Base-by-base conservation (phyloP, 257 asterid species). In the Przewalskia tangutica region DNA sequence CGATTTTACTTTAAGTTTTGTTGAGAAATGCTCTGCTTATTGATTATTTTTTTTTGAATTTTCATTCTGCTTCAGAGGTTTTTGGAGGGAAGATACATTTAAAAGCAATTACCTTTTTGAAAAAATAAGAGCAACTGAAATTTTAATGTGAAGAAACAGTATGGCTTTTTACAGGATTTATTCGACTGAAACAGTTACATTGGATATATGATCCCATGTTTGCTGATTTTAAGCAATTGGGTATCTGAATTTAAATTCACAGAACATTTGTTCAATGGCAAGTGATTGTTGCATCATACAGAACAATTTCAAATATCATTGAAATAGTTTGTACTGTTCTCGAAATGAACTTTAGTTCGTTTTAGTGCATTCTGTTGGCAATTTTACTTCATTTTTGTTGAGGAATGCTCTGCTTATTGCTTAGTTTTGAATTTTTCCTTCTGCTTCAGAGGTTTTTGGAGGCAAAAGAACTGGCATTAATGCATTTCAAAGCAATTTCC, bases 151-250 rank as follows among this genome's bases (percentile, higher is more conserved):
- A 83, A 88, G 38, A 63, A 76, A 83, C 82, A 59, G 78, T 83
- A 92, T 96, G 98, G 94, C 95, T 5, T 89, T 88, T 55, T 85
- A 82, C 60, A 89, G 94, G 87, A 92, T 90, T 67, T 91, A 86
- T 73, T 77, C 91, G 1, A 88, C 85, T 73, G 93, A 86, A 87
- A 84, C 89, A n/a, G 87, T 84, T 40, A 89, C 87, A 68, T 42
- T 86, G 88, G 88, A 87, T 60, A 27, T 27, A 27, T 27, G 42
- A 38, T 38, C 42, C 3, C 4, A 38, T 38, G 18, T 44, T 8
- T 46, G 36, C 9, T 27, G 59, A 44, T 44, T 42, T 8, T 12
- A 73, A 18, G 42, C 12, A 46, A n/a, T 73, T 73, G 27, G 12
- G 79, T 46, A 56, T 73, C 10, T 48, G 40, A 73, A 73, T 6